These are phyloP conservation scores for Rasamsonia emersonii DNA, from an alignment of 2,329 filamentous ascomycete genomes.

Conservation along the genomic window DNA sequence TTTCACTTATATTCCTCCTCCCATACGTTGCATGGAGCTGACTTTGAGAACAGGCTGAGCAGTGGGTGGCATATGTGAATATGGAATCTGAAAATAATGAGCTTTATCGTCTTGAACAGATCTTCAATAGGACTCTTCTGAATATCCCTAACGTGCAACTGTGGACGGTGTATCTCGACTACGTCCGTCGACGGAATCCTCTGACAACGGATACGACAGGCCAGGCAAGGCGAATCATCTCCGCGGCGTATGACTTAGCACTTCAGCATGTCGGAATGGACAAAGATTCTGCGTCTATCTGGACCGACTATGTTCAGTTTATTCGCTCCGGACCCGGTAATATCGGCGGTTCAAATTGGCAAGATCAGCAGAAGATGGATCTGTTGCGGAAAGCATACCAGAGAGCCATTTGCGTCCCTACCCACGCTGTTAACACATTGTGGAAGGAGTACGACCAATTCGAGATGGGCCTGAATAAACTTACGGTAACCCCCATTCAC, in stretches of 20 bases:
- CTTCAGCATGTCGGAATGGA: slow-evolving; percentile 85
- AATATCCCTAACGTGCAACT: slow-evolving; percentile 74
- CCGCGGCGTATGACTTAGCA: slow-evolving; percentile 85
- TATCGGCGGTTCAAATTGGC: slow-evolving; percentile 80
- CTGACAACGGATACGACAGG: slow-evolving; percentile 70
- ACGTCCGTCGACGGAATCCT: slow-evolving; percentile 85
- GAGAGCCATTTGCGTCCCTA: slow-evolving; percentile 78
- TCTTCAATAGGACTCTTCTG: slow-evolving; percentile 74
- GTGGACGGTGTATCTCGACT: slow-evolving; percentile 91
- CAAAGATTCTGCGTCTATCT: slow-evolving; percentile 79
- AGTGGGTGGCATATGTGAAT: slow-evolving; percentile 81
- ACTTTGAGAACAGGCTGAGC: slow-evolving; percentile 59
- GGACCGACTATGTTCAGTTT: slow-evolving; percentile 93
- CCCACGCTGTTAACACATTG: slow-evolving; percentile 67
- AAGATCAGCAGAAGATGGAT: slow-evolving; percentile 98
- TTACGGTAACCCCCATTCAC: slow-evolving; percentile 53
- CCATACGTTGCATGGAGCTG: slow-evolving; percentile 18
- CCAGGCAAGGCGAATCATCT: slow-evolving; percentile 67
- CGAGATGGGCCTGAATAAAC: slow-evolving; percentile 87
- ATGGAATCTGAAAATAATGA: slow-evolving; percentile 87
- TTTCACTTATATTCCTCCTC: slow-evolving; percentile 17
- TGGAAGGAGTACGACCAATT: slow-evolving; percentile 99
- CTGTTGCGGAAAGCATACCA: slow-evolving; percentile 86
- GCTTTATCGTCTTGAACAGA: slow-evolving; percentile 66
- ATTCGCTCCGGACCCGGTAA: slow-evolving; percentile 79